Percentiles rank a stretch among this genome's conserved stretches.
These are phyloP conservation scores for Lophiostoma macrostomum DNA, from an alignment of 495 filamentous ascomycete species.

Conservation along the genomic window DNA sequence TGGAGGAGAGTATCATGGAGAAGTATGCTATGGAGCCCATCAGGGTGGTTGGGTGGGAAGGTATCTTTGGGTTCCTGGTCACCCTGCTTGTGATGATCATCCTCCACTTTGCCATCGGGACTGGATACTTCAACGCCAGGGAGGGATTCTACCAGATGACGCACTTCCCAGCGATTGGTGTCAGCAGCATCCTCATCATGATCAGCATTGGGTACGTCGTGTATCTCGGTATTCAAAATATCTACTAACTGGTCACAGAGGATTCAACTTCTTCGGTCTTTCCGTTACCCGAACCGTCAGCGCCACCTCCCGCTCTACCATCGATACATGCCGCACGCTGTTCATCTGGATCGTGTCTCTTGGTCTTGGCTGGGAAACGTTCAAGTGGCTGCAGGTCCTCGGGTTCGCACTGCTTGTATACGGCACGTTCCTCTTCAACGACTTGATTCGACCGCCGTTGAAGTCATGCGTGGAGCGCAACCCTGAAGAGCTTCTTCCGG, in stretches of 20 bases:
- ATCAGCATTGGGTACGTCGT: conserved; percentile 85
- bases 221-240: not conserved
- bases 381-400: conserved; percentile 94
- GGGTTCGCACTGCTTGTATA: conserved; percentile 91
- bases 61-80: conserved; percentile 82
- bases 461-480: conserved; percentile 37
- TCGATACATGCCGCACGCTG: conserved; percentile 94
- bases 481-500: conserved; percentile 67
- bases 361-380: conserved; percentile 90
- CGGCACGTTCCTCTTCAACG: conserved; percentile 96
- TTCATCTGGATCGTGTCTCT: conserved; percentile 98
- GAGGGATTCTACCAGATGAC: conserved; percentile 80
- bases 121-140: conserved; percentile 82
- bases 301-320: conserved; percentile 88
- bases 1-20: conserved; percentile 93
- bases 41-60: conserved; percentile 94
- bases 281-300: conserved; percentile 83
- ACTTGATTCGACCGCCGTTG: conserved; percentile 78
- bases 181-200: conserved; percentile 87
- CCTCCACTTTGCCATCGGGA: conserved; percentile 71
- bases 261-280: conserved; percentile 98
- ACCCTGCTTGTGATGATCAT: conserved; percentile 77
- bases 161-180: conserved; percentile 61
- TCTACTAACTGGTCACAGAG: conserved; percentile 55
- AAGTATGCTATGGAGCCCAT: conserved; percentile 84